Conservation (phyloP, 169 alveolate species). For the Theileria luwenshuni region DNA sequence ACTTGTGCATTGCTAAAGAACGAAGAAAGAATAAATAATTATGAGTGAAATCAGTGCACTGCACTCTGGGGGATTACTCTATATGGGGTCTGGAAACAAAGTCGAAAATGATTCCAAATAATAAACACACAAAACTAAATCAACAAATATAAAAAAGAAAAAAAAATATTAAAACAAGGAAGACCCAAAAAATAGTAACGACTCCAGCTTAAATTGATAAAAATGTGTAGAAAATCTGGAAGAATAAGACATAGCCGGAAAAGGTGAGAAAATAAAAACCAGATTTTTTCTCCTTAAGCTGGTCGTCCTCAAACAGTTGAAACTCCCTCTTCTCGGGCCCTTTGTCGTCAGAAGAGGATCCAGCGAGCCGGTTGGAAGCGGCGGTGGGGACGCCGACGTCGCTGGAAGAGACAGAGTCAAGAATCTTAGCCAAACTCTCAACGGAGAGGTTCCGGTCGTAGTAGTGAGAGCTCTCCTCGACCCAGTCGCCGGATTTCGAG, state of each 20-base stretch:
- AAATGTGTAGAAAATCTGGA: neutral
- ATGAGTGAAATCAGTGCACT: constrained; percentile 20
- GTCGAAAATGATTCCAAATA: constrained; percentile 2
- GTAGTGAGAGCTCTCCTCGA: neutral
- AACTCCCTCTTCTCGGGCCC: neutral
- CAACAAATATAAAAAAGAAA: too few species aligned
- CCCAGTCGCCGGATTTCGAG: constrained; percentile 6
- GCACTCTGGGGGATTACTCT: constrained; percentile 11
- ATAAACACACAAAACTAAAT: neutral
- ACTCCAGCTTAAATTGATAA: too few species aligned
- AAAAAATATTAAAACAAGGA: neutral
- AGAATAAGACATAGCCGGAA: neutral
- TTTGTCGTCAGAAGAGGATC: too few species aligned
- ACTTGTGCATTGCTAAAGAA: constrained; percentile 2
- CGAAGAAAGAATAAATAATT: neutral
- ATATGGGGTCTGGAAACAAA: constrained; percentile 6
- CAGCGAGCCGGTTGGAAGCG: too few species aligned
- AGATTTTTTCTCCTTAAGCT: neutral
- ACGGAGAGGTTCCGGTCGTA: neutral
- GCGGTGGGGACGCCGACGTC: neutral
- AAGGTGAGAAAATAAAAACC: neutral
- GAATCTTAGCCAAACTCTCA: neutral
- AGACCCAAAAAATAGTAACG: neutral
- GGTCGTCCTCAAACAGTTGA: constrained; percentile 2
- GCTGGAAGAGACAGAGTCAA: neutral